Base-by-base conservation (phyloP, 2,329 filamentous ascomycete species). In the Calonectria hawksworthii region DNA sequence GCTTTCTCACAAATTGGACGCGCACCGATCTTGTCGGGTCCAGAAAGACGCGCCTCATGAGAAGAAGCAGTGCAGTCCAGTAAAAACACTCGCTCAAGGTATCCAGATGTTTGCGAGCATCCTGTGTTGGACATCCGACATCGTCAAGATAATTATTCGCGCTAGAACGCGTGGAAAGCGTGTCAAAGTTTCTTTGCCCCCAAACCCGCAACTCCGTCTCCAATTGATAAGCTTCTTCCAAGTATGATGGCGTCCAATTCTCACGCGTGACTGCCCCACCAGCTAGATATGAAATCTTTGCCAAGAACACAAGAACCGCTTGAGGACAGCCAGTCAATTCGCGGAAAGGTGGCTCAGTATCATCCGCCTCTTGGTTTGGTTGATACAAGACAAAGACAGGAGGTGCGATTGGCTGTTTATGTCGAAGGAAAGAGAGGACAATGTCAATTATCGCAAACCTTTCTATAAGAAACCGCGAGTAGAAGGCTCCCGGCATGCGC, bases 311-410 rank as follows among this genome's bases (percentile, higher is more conserved):
- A 21, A 68, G 65, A 5, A 68, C 65, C 6, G 50, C 28, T 16
- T 51, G 47, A 32, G 65, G 65, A 21, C 65, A 68, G 4, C 65
- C 65, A 9, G 65, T 68, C n/a, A 68, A 28, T 26, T 68, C 65
- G 30, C 65, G 32, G 23, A 68, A 54, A 14, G 47, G 36, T 16
- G 65, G 47, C n/a, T 68, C 65, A 14, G 23, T 36, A 4, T 36
- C 11, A 38, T 68, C 65, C 3, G 32, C 34, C 28, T 68, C 47
- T 6, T 52, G 32, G 32, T 16, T 26, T 30, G 26, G 47, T 32
- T 68, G 65, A 41, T 68, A 68, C 16, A 68, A 23, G 32, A 41
- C 28, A 28, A 68, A 68, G 5, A 18, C 51, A 3, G 36, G 11
- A 16, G 65, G 47, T 47, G 65, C 65, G 11, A 68, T 51, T 38